Conservation (phyloP, 805 yeast species). For the Metschnikowia borealis region DNA sequence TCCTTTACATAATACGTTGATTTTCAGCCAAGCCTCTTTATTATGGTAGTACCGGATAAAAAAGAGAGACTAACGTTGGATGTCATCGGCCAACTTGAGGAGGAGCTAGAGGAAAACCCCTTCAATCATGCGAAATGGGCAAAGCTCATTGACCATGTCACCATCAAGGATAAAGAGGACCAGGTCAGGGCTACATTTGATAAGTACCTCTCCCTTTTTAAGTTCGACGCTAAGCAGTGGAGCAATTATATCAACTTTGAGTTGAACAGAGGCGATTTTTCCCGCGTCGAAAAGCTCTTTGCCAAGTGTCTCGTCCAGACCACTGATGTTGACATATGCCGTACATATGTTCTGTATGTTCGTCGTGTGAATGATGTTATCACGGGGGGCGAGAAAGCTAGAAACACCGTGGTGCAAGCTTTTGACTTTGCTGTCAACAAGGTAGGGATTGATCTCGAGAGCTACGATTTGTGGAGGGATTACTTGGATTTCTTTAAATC, state of each 20-base stretch:
- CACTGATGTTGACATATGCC: constrained; percentile 68
- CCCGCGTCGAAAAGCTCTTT: constrained; percentile 62
- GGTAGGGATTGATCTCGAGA: constrained; percentile 73
- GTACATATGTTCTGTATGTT: constrained; percentile 72
- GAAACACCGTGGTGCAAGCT: constrained; percentile 71
- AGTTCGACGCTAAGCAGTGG: constrained; percentile 68
- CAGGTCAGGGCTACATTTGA: constrained; percentile 58
- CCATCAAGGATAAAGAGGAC: constrained; percentile 53
- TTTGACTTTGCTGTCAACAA: constrained; percentile 76
- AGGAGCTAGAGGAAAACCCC: constrained; percentile 48
- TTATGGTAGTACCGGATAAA: constrained; percentile 13
- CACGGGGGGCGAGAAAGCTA: constrained; percentile 79
- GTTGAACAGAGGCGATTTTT: constrained; percentile 59
- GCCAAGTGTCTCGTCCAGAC: constrained; percentile 58
- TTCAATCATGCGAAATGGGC: constrained; percentile 56
- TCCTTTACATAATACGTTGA: neutral
- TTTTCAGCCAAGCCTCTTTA: neutral
- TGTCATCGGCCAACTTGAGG: constrained; percentile 56
- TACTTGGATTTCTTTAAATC: constrained; percentile 73
- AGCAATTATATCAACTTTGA: constrained; percentile 63
- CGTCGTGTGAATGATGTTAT: constrained; percentile 64
- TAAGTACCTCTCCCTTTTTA: constrained; percentile 59
- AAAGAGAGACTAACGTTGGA: constrained; percentile 38
- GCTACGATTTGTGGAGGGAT: constrained; percentile 75
- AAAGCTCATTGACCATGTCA: constrained; percentile 47